Evolutionary conservation across 2,329 filamentous ascomycete species (phyloP).

Genomic region (Ploettnerulaceae sp.): DNA sequence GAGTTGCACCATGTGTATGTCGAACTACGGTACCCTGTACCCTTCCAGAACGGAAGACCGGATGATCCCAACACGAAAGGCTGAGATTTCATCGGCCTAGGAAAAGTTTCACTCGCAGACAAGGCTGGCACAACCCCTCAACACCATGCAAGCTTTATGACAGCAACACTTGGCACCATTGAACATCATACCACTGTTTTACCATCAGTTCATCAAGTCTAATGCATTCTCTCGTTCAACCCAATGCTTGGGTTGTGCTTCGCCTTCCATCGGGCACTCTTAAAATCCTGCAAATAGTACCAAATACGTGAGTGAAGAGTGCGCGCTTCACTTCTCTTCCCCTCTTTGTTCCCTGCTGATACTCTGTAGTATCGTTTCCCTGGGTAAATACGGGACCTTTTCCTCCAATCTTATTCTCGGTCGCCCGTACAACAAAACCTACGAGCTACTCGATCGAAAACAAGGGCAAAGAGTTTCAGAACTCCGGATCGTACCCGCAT

Average conservation of each 20-base stretch:
- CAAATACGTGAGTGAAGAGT: conserved; percentile 56
- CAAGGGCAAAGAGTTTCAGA: conserved; percentile 60
- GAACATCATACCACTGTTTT: too few species aligned
- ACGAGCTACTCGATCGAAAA: conserved; percentile 73
- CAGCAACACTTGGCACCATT: background rate
- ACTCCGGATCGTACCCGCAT: conserved; percentile 72
- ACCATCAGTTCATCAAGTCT: background rate
- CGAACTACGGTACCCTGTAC: background rate
- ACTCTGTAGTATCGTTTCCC: conserved; percentile 65
- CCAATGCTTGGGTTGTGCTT: conserved; percentile 56
- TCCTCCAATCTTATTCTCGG: conserved; percentile 83
- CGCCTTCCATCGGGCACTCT: conserved; percentile 55
- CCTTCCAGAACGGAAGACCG: too few species aligned
- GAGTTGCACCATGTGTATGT: too few species aligned
- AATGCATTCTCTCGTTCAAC: conserved; percentile 42
- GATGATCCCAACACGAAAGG: too few species aligned
- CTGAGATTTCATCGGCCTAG: background rate
- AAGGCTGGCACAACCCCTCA: background rate
- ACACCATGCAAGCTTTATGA: background rate
- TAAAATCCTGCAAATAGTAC: conserved; percentile 52
- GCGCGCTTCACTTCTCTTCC: conserved; percentile 10
- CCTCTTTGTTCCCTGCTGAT: conserved; percentile 15
- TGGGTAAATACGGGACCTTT: conserved; percentile 92
- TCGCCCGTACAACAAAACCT: conserved; percentile 88
- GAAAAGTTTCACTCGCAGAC: background rate